phyloP scores from a whole-genome alignment of 768 basidiomycete species.

The Hygrophorus pudorinus region DNA sequence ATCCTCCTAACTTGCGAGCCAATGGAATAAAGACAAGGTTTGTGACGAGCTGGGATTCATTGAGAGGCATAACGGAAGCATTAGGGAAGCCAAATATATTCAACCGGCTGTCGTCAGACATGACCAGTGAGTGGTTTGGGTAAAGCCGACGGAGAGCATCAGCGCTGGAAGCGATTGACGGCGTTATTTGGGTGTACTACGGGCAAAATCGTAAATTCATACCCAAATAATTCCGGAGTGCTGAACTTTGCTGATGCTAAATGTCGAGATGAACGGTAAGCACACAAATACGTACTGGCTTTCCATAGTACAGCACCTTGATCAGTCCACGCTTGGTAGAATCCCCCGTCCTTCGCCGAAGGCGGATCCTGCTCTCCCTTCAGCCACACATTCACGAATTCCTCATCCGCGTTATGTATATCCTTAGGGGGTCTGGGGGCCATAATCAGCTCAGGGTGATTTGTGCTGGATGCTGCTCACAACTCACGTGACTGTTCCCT shows the following conservation, averaged over 20 bases:
- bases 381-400: too few relatives aligned
- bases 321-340: slow-evolving; percentile 44
- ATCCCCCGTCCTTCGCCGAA: too few relatives aligned
- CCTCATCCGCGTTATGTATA: too few relatives aligned
- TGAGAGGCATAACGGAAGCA: slow-evolving; percentile 32
- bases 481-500: background rate
- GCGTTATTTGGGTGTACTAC: background rate
- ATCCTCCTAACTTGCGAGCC: slow-evolving; percentile 26
- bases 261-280: slow-evolving; percentile 1
- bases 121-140: slow-evolving; percentile 51
- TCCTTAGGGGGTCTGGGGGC: too few relatives aligned
- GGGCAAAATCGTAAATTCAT: slow-evolving; percentile 8
- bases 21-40: slow-evolving; percentile 40
- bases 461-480: too few relatives aligned
- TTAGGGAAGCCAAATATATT: slow-evolving; percentile 44
- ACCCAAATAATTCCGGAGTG: slow-evolving; percentile 38
- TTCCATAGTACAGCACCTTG: slow-evolving; percentile 26
- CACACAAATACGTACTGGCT: background rate
- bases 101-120: slow-evolving; percentile 36
- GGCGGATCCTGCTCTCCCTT: too few relatives aligned
- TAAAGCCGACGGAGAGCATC: slow-evolving; percentile 47
- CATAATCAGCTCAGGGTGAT: too few relatives aligned
- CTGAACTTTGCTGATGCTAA: slow-evolving; percentile 45
- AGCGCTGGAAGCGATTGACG: slow-evolving; percentile 18
- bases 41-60: slow-evolving; percentile 40